Base-by-base conservation (phyloP, 2,329 filamentous ascomycete species). In the Diaporthe capsici region DNA sequence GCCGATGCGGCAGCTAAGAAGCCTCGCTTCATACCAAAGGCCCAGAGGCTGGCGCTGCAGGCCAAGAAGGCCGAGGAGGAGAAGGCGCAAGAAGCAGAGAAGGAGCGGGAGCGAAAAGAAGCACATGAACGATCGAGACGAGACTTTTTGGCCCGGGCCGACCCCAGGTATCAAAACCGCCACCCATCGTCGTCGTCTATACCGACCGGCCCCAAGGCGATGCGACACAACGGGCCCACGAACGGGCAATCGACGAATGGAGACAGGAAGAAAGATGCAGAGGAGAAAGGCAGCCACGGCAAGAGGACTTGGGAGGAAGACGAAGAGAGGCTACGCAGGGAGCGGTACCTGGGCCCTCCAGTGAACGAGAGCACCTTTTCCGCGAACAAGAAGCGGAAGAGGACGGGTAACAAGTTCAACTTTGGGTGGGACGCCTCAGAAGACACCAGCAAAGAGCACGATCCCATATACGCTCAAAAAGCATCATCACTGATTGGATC, bases 371-470 rank as follows among this genome's bases (percentile, higher is more conserved):
- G 88, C 74, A 98, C 91, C 51, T 98, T 98, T 82, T 98, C 95
- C 0, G 96, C 96, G 1, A 95, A 97, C 87, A 99, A 98, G 90
- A 98, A 98, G 88, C 91, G 96, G 74, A 94, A 94, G 86, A 90
- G 96, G 77, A 98, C 95, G 1, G 96, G 98, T 82, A 95, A 96
- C 85, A 98, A 99, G 83, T 99, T 99, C 87, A 99, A 98, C 81
- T 99, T 99, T 81, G 97, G 98, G 80, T 99, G 97, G 97, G 97
- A 98, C 80, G 90, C 92, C 1, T 94, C 97, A 77, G 97, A 99
- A 82, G 97, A 99, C 84, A 99, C 97, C 0, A 96, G 93, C 78
- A 90, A 85, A 68, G 93, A 95, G 79, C 94, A 95, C 82, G 96
- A 98, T 80, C 94, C 94, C 0, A 88, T 97, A 53, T 97, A 98